Evolutionary conservation across 257 asterid species (phyloP).

Genomic region (Linaria vulgaris): DNA sequence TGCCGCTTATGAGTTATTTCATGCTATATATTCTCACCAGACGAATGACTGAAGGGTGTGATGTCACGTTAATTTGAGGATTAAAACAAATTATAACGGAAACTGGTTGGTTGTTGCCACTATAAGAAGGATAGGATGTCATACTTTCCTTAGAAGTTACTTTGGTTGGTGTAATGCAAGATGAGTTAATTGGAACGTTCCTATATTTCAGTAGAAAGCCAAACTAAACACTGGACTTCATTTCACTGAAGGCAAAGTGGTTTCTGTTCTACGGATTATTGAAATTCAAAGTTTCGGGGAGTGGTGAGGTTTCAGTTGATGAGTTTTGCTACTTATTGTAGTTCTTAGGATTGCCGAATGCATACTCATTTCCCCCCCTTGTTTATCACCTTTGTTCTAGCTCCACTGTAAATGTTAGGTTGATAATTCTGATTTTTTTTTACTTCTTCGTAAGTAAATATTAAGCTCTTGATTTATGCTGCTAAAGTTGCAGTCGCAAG

Average conservation of each 20-base stretch:
- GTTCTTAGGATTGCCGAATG: conserved; percentile 1
- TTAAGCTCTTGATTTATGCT: not conserved
- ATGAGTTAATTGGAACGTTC: not conserved
- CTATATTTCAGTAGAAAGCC: not conserved
- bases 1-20: not conserved
- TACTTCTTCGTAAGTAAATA: not conserved
- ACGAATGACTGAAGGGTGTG: too few relatives aligned
- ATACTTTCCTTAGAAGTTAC: not conserved
- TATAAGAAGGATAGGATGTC: not conserved
- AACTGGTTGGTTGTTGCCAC: not conserved
- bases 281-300: not conserved
- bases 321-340: not conserved
- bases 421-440: not conserved
- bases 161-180: not conserved
- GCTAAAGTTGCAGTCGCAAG: conserved; percentile 10
- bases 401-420: too few relatives aligned
- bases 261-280: not conserved
- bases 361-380: not conserved
- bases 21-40: not conserved
- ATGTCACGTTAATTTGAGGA: too few relatives aligned
- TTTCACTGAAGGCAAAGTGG: not conserved
- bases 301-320: not conserved
- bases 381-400: not conserved
- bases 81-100: not conserved
- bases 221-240: not conserved